Evolutionary conservation across 2,329 filamentous ascomycete species (phyloP), one percentile per base, ranked within the genome.

Genomic region (Knoxdaviesia proteae): DNA sequence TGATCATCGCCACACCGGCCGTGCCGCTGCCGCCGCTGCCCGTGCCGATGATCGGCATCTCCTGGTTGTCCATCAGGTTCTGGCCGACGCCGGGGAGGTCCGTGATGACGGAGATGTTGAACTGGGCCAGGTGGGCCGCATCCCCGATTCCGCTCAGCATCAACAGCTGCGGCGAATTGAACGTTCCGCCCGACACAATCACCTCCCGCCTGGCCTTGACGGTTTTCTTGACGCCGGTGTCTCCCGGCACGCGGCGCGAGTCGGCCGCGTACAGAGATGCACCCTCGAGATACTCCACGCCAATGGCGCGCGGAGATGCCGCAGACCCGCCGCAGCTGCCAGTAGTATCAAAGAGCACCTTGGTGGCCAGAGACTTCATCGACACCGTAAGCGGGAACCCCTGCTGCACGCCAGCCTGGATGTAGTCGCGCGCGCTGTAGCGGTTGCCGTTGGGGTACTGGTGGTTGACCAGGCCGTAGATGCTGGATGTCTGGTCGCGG

Each of bases 141-240:
- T 63, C 59, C 0, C 67, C 67, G 31, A 71, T 57, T 6, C 68
- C 68, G 39, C 63, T 67, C 0, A 69, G 57, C 52, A 67, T 64
- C 3, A 72, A 60, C 5, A 71, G 57, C 46, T 69, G 64, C 0
- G 68, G 68, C 4, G 62, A 61, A 51, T 68, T 67, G 50, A 69
- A 65, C 3, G 61, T 55, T 8, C 68, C 68, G 1, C 62, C 65
- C 0, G 62, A 60, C 7, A 71, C 45, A 36, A 71, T 68, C 10
- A 71, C 61, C 47, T 71, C 68, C 30, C 56, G 57, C 34, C 50
- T 51, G 6, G 54, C 55, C 6, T 47, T 50, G 3, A 57, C 53
- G 7, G 54, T 52, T 38, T 46, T 38, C 32, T 30, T 42, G 5
- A 7, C 43, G 30, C 34, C 38, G 6, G 40, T 40, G 7, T 39